Evolutionary conservation across 2,329 filamentous ascomycete species (phyloP).

Genomic region (Diplodia mutila): DNA sequence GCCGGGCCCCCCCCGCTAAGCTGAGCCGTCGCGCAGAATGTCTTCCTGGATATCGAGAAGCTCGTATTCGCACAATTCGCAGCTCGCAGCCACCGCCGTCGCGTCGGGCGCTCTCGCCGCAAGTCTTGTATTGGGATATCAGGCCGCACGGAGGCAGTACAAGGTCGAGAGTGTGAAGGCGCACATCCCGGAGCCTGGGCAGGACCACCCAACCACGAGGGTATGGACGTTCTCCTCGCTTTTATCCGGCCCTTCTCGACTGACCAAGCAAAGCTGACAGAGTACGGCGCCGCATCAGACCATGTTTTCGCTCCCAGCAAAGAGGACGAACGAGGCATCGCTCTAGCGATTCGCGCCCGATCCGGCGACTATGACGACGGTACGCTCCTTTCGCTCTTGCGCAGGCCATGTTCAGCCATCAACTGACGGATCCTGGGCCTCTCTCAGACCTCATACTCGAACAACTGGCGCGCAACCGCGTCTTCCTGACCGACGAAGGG

Average conservation of each 20-base stretch:
- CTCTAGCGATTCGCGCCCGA: conserved; percentile 62
- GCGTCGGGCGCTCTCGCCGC: conserved; percentile 54
- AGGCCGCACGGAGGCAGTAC: conserved; percentile 59
- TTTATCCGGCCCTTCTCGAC: neutral
- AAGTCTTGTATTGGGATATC: conserved; percentile 60
- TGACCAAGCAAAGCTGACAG: conserved; percentile 58
- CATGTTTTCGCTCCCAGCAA: conserved; percentile 42
- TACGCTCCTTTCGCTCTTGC: conserved; percentile 32
- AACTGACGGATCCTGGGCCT: neutral
- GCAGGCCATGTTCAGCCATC: conserved; percentile 1
- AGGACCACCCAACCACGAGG: conserved; percentile 55
- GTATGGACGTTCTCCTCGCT: conserved; percentile 40
- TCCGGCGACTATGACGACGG: conserved; percentile 68
- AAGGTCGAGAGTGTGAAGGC: conserved; percentile 62
- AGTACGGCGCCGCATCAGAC: conserved; percentile 60
- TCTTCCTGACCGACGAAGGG: conserved; percentile 84
- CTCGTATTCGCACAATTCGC: conserved; percentile 54
- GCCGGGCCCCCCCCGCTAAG: neutral
- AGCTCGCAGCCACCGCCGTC: conserved; percentile 73
- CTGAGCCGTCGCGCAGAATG: conserved; percentile 37
- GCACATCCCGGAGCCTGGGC: conserved; percentile 61
- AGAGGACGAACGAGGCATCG: conserved; percentile 63
- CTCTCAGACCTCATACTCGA: conserved; percentile 82
- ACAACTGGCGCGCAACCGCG: conserved; percentile 88
- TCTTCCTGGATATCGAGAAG: conserved; percentile 51